phyloP scores from a whole-genome alignment of 1,284 basidiomycete species.

The Apiotrichum laibachii region DNA sequence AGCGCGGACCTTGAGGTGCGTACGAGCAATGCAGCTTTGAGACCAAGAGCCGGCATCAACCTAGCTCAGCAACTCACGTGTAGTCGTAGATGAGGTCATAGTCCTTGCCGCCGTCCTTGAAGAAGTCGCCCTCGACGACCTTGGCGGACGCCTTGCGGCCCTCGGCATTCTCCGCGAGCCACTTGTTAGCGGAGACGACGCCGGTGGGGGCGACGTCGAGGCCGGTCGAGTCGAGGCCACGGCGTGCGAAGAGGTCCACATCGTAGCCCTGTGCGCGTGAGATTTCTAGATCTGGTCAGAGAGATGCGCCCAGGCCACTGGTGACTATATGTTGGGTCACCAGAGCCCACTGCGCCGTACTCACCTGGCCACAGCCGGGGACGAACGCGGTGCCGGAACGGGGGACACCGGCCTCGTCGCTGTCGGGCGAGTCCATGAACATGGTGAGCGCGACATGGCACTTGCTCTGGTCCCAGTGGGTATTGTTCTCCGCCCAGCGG shows the following conservation, averaged over 20 bases:
- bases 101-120: constrained; percentile 53
- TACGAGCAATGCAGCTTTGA: not conserved
- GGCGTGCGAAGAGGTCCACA: constrained; percentile 57
- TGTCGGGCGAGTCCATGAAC: constrained; percentile 55
- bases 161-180: constrained; percentile 24
- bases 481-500: constrained; percentile 54
- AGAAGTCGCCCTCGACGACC: constrained; percentile 59
- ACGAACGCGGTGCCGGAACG: constrained; percentile 61
- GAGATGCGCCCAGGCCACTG: too few species aligned
- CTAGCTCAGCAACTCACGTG: constrained; percentile 55
- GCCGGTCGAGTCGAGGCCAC: constrained; percentile 57
- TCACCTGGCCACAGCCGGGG: constrained; percentile 68
- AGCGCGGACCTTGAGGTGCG: constrained; percentile 5
- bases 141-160: constrained; percentile 22
- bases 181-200: constrained; percentile 58
- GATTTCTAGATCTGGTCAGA: too few species aligned
- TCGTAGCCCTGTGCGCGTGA: constrained; percentile 62
- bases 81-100: constrained; percentile 67
- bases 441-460: constrained; percentile 60
- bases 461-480: constrained; percentile 60
- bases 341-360: too few species aligned
- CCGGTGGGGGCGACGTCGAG: constrained; percentile 62
- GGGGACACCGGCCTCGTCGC: constrained; percentile 55
- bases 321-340: too few species aligned
- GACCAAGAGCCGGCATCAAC: not conserved